Conservation (phyloP, 202 grass and related monocot genomes). For the Dendrocalamus latiflorus region DNA sequence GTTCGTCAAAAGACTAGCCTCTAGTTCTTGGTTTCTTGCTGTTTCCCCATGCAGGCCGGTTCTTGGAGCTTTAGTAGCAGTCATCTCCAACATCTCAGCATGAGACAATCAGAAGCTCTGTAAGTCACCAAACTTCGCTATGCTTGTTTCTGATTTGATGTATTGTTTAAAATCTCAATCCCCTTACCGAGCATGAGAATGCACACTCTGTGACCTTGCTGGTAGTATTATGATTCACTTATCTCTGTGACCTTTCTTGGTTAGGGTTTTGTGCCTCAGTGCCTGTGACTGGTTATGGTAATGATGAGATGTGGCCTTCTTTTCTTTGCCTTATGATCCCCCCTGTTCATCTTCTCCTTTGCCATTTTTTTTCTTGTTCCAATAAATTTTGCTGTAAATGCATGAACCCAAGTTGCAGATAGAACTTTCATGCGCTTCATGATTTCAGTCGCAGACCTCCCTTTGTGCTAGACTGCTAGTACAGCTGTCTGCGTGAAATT, state of each 20-base stretch:
- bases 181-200: neutral
- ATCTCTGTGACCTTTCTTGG: neutral
- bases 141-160: slow-evolving; percentile 12
- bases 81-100: neutral
- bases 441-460: slow-evolving; percentile 47
- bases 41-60: neutral
- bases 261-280: slow-evolving; percentile 60
- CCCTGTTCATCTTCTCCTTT: neutral
- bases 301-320: slow-evolving; percentile 53
- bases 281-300: slow-evolving; percentile 28
- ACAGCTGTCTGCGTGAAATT: slow-evolving; percentile 27
- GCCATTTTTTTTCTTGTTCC: slow-evolving; percentile 31
- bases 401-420: slow-evolving; percentile 33
- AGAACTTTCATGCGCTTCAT: slow-evolving; percentile 58
- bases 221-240: neutral
- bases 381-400: slow-evolving; percentile 49
- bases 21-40: neutral
- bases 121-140: slow-evolving; percentile 3
- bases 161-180: slow-evolving; percentile 1
- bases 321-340: slow-evolving; percentile 39
- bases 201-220: neutral
- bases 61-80: neutral
- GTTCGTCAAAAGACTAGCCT: neutral
- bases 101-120: slow-evolving; percentile 1
- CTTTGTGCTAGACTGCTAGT: neutral